phyloP scores from a whole-genome alignment of 495 filamentous ascomycete species.

The Hyaloscypha variabilis region DNA sequence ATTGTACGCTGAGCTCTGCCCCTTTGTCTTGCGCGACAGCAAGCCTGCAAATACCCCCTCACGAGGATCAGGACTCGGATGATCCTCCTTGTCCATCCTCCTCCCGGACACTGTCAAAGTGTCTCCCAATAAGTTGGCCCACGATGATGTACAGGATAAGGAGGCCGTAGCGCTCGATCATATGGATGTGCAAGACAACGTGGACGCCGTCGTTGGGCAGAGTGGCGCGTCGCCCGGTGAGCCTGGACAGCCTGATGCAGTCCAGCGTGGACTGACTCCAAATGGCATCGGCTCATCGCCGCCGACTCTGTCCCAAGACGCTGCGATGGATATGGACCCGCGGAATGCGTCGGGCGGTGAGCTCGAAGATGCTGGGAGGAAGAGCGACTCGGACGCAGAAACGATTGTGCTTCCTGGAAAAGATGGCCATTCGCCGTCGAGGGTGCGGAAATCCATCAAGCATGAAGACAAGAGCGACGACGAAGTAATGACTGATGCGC shows the following conservation, averaged over 20 bases:
- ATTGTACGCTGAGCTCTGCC: neutral
- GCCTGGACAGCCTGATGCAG: conserved; percentile 15
- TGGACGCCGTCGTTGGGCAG: conserved; percentile 16
- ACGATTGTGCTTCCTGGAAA: conserved; percentile 78
- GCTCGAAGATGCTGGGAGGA: conserved; percentile 40
- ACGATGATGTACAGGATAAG: conserved; percentile 30
- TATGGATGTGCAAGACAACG: conserved; percentile 30
- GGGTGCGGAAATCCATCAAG: conserved; percentile 69
- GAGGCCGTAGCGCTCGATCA: conserved; percentile 25
- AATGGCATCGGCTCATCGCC: conserved; percentile 31
- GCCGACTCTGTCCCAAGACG: conserved; percentile 14
- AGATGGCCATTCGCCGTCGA: conserved; percentile 68
- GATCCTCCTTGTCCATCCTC: conserved; percentile 33
- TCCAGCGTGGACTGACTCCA: conserved; percentile 19
- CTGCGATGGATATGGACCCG: conserved; percentile 28
- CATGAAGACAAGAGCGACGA: conserved; percentile 67
- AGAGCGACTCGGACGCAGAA: conserved; percentile 78
- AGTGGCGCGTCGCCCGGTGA: conserved; percentile 13
- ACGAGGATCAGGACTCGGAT: conserved; percentile 30
- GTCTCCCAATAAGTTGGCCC: conserved; percentile 28
- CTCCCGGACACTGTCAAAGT: conserved; percentile 31
- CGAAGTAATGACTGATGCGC: conserved; percentile 34
- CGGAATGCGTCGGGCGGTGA: conserved; percentile 3
- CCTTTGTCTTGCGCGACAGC: conserved; percentile 15
- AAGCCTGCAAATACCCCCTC: neutral